Evolutionary conservation across 257 asterid genomes (phyloP).

Genomic region (Petunia secreta): DNA sequence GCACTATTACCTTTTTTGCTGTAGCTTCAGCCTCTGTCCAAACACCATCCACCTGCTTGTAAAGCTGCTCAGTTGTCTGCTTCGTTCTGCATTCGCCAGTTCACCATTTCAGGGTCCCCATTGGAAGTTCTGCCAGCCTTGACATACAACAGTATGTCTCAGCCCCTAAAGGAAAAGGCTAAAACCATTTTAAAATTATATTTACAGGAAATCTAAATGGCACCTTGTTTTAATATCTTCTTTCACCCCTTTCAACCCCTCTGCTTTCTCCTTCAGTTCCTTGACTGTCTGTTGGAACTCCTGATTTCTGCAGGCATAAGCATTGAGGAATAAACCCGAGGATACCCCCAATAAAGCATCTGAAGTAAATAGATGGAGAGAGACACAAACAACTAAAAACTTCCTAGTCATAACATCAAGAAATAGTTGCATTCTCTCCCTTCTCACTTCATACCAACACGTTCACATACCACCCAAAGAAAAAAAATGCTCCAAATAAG

Average conservation of each 20-base stretch:
- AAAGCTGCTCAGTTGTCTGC: slow-evolving; percentile 93
- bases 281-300: slow-evolving; percentile 73
- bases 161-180: slow-evolving; percentile 58
- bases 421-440: slow-evolving; percentile 12
- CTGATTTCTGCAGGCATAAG: slow-evolving; percentile 55
- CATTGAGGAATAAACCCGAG: slow-evolving; percentile 24
- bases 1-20: slow-evolving; percentile 72
- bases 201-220: slow-evolving; percentile 26
- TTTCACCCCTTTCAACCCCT: slow-evolving; percentile 67
- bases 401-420: background rate
- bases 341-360: slow-evolving; percentile 16
- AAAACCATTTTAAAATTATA: slow-evolving; percentile 28
- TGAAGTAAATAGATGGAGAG: background rate
- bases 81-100: slow-evolving; percentile 99
- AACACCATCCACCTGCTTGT: slow-evolving; percentile 90
- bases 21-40: slow-evolving; percentile 91
- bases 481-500: slow-evolving; percentile 8
- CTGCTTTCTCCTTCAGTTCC: slow-evolving; percentile 80
- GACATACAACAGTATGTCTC: slow-evolving; percentile 99
- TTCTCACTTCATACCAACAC: slow-evolving; percentile 16
- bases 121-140: slow-evolving; percentile 90
- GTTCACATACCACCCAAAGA: slow-evolving; percentile 9
- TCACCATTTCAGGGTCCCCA: slow-evolving; percentile 93
- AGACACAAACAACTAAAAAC: background rate
- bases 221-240: slow-evolving; percentile 87